Conservation (phyloP, 1,139 yeast genomes). For the Debaryomyces subglobosus region DNA sequence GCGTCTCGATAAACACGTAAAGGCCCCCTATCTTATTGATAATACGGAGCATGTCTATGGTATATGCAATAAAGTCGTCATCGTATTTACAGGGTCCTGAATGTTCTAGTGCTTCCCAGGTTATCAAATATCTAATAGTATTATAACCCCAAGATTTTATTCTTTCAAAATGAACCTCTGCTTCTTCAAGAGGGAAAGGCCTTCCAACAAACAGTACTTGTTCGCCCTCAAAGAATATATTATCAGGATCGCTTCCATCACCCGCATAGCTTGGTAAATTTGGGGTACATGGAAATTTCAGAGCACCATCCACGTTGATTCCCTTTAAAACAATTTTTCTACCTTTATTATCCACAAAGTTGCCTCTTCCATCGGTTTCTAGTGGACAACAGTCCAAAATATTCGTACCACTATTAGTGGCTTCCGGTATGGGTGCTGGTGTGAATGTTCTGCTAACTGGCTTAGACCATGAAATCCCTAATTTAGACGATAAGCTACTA, state of each 20-base stretch:
- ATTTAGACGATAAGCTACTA: conserved; percentile 30
- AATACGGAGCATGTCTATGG: conserved; percentile 61
- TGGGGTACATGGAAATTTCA: conserved; percentile 71
- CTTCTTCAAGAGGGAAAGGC: conserved; percentile 78
- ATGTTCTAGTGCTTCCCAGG: conserved; percentile 96
- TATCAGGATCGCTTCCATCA: conserved; percentile 43
- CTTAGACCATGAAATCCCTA: conserved; percentile 31
- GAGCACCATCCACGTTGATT: conserved; percentile 77
- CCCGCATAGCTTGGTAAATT: conserved; percentile 54
- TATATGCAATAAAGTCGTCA: conserved; percentile 71
- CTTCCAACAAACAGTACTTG: conserved; percentile 77
- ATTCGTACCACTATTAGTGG: conserved; percentile 4
- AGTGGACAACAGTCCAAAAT: conserved; percentile 38
- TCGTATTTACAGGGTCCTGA: conserved; percentile 86
- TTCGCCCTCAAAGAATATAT: conserved; percentile 68
- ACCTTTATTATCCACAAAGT: conserved; percentile 62
- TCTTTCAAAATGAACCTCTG: conserved; percentile 65
- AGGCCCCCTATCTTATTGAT: conserved; percentile 70
- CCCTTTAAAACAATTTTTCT: conserved; percentile 72
- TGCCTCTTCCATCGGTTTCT: conserved; percentile 48
- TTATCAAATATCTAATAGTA: conserved; percentile 70
- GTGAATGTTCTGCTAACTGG: conserved; percentile 28
- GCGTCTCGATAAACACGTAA: conserved; percentile 84
- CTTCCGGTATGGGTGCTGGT: conserved; percentile 6
- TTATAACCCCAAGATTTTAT: conserved; percentile 84